Evolutionary conservation across 768 basidiomycete species (phyloP).

Genomic region (Mycena pura): DNA sequence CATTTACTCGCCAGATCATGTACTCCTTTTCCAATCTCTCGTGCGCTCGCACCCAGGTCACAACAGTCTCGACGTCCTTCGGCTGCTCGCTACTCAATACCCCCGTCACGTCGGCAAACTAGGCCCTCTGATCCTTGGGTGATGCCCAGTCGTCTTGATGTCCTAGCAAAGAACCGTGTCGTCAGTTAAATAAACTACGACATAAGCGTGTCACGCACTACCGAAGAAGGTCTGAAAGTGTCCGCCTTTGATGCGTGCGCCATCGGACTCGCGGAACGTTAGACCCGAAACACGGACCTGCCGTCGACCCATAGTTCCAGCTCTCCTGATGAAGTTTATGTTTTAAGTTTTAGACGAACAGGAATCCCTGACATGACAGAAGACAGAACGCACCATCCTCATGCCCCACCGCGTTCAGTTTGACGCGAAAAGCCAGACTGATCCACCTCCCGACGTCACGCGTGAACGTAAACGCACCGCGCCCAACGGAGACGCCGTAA

Average conservation of each 20-base stretch:
- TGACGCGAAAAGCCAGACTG: constrained; percentile 68
- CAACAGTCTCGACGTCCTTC: too few species aligned
- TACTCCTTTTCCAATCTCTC: too few species aligned
- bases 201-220: constrained; percentile 44
- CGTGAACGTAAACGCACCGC: constrained; percentile 64
- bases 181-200: too few species aligned
- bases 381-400: constrained; percentile 56
- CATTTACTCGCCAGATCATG: too few species aligned
- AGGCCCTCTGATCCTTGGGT: constrained; percentile 62
- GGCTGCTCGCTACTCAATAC: too few species aligned
- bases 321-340: too few species aligned
- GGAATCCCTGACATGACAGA: too few species aligned
- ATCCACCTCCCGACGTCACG: constrained; percentile 64
- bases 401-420: constrained; percentile 65
- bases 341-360: too few species aligned
- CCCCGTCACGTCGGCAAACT: constrained; percentile 64
- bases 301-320: constrained; percentile 73
- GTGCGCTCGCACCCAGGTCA: too few species aligned
- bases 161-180: constrained; percentile 45
- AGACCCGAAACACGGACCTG: constrained; percentile 56
- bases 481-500: constrained; percentile 72
- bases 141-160: constrained; percentile 65
- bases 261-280: constrained; percentile 48
- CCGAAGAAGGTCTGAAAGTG: constrained; percentile 85
- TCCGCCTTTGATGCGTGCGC: constrained; percentile 65